Evolutionary conservation across 805 yeast genomes (phyloP), one percentile per base, ranked within the genome.

Genomic region (Sporopachydermia lactativora): DNA sequence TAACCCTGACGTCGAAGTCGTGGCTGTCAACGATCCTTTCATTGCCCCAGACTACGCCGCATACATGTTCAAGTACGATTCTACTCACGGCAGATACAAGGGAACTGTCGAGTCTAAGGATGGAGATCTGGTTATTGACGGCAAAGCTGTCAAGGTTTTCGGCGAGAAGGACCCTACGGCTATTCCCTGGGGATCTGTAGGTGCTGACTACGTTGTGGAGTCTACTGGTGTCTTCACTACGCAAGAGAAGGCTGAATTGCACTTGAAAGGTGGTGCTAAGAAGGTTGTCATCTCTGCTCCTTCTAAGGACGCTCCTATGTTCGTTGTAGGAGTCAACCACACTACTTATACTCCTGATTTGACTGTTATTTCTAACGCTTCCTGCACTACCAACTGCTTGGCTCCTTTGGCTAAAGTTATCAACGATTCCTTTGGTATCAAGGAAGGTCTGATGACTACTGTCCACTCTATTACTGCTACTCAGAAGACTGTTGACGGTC

Each of bases 381-480:
- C 81, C 39, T 76, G 81, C 66, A 76, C 82, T 62, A 75, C 81
- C 50, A 76, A 76, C 70, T 75, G 81, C 71, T 69, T 75, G 57
- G 82, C 81, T 52, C 81, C 81, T 59, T 71, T 76, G 62, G 80
- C 79, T 52, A 76, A 75, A 66, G 72, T 76, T 50, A 66, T 76
- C 60, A 68, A 76, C 64, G 81, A 75, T 58, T 63, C 58, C 44
- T 75, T 73, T 61, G 81, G 80, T 53, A 72, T 76, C 53, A 77
- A 74, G 59, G 82, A 76, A 65, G 82, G 80, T 66, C 70, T 76
- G 59, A 76, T 76, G 82, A 75, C 82, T 65, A 75, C 81, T 48
- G 80, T 74, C 45, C 81, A 75, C 69, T 72, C 81, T 57, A 67
- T 73, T 64, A 75, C 81, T 47, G 81, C 81, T 47, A 72, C 81